A percentile compares a stretch with the other conserved stretches of the same genome.
Conservation (phyloP, 192 early-diverging fungal species). For the Entophlyctis luteolus region DNA sequence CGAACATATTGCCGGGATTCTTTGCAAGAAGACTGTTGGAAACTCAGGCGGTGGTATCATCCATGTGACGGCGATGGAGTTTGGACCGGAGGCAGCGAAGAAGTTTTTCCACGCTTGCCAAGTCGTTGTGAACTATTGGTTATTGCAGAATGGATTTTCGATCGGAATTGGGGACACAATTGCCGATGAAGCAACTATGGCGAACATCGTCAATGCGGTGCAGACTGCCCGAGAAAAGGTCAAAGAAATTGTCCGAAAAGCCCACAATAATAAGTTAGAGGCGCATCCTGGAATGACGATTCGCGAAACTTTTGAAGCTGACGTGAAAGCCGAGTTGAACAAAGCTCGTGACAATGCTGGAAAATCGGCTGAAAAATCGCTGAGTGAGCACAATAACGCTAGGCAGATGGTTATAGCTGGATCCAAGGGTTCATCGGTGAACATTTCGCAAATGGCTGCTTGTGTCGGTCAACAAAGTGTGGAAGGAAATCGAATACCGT, state of each 20-base stretch:
- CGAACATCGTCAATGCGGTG: conserved; percentile 73
- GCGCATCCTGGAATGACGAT: conserved; percentile 87
- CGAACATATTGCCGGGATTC: conserved; percentile 85
- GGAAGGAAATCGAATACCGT: conserved; percentile 98
- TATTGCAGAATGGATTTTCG: conserved; percentile 90
- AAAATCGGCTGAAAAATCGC: conserved; percentile 71
- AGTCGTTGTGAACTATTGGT: conserved; percentile 92
- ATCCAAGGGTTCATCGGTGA: conserved; percentile 93
- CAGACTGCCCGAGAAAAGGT: conserved; percentile 75
- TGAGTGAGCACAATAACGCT: conserved; percentile 92
- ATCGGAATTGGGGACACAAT: conserved; percentile 97
- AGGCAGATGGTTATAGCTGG: conserved; percentile 95
- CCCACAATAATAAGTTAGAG: conserved; percentile 81
- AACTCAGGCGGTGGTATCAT: conserved; percentile 79
- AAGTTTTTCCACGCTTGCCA: conserved; percentile 90
- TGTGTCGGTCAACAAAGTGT: conserved; percentile 99
- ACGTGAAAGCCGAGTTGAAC: conserved; percentile 83
- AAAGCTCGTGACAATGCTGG: conserved; percentile 89
- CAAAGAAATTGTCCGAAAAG: conserved; percentile 70
- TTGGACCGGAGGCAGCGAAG: conserved; percentile 80
- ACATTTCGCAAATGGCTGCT: conserved; percentile 96
- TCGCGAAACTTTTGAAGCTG: conserved; percentile 85
- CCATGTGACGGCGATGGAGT: conserved; percentile 90
- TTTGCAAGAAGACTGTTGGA: conserved; percentile 94
- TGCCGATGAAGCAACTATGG: conserved; percentile 79